These are phyloP conservation scores for Pseudocercospora fijiensis DNA, from an alignment of 2,329 filamentous ascomycete species.

Conservation along the genomic window DNA sequence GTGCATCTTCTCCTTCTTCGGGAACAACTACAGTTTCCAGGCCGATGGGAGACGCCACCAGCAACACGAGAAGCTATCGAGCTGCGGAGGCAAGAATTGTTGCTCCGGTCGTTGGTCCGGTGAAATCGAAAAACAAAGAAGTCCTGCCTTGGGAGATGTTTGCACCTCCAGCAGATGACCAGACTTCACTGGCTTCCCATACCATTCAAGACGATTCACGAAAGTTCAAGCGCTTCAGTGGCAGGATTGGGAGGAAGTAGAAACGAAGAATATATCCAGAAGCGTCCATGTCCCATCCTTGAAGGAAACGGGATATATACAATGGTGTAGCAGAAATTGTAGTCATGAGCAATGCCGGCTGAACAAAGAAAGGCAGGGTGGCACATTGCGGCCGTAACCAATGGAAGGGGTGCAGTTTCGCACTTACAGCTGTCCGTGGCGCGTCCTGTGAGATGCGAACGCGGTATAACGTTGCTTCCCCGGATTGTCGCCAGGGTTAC, in stretches of 20 bases:
- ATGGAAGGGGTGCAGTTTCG: background rate
- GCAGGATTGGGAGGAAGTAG: conserved; percentile 15
- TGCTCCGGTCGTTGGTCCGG: background rate
- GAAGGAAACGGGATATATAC: background rate
- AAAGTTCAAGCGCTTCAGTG: conserved; percentile 17
- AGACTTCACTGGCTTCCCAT: background rate
- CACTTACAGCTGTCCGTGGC: background rate
- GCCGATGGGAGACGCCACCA: background rate
- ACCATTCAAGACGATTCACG: background rate
- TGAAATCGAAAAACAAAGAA: conserved; percentile 13
- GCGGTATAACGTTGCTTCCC: too few relatives aligned
- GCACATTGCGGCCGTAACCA: background rate
- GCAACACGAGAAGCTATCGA: background rate
- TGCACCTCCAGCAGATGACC: conserved; percentile 13
- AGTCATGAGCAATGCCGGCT: background rate
- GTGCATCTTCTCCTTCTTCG: background rate
- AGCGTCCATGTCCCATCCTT: background rate
- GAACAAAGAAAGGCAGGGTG: background rate
- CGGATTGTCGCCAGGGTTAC: background rate
- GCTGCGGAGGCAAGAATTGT: background rate
- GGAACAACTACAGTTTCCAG: background rate
- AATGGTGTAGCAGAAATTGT: background rate
- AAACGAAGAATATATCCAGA: background rate
- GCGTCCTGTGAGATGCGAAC: background rate
- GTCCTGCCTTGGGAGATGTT: conserved; percentile 25